Evolutionary conservation across 176 grass and related monocot species (phyloP), one percentile per base, ranked within the genome.

Genomic region (Eleusine coracana): DNA sequence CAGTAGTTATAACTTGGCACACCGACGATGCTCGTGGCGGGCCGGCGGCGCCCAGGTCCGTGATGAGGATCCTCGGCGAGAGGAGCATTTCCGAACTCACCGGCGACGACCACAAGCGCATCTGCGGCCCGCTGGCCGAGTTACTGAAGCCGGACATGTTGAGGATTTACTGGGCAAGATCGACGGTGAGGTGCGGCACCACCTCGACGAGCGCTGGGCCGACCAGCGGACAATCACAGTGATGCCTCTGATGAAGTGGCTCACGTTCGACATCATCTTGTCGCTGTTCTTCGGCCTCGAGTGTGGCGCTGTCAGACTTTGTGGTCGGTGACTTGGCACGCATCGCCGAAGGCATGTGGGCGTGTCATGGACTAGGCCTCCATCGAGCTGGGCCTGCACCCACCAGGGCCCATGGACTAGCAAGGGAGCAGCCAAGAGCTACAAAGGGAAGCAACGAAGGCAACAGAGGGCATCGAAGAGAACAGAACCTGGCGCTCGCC

Each of bases 111-210:
- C 87, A 92, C 58, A 39, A 14, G 44, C 87, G 91, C 13, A 38
- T 92, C 70, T 71, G 77, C 56, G 84, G 80, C 2, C 84, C 80
- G 0, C 13, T 92, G 1, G 11, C n/a, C 40, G 83, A 92, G 58
- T 92, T 92, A 54, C 87, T 92, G 3, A 58, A 45, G 73, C 84
- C 81, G 14, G 91, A 92, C 8, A 89, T 87, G 87, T 73, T 93
- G 34, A 25, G 10, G 87, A 62, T 51, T 37, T 90, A 85, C 85
- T 85, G 1, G 82, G 73, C 70, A 75, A 27, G 68, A 90, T 93
- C 68, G 91, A 90, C 78, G 48, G 76, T 7, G 85, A 93, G 75
- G 85, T 87, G 20, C 65, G 72, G 28, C 54, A 60, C 66, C 87
- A 93, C 76, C 13, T 92, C 48, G 61, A 70, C n/a, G 82, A 48